Evolutionary conservation across 1,139 yeast genomes (phyloP).

Genomic region (Kurtzmaniella quercitrusa): DNA sequence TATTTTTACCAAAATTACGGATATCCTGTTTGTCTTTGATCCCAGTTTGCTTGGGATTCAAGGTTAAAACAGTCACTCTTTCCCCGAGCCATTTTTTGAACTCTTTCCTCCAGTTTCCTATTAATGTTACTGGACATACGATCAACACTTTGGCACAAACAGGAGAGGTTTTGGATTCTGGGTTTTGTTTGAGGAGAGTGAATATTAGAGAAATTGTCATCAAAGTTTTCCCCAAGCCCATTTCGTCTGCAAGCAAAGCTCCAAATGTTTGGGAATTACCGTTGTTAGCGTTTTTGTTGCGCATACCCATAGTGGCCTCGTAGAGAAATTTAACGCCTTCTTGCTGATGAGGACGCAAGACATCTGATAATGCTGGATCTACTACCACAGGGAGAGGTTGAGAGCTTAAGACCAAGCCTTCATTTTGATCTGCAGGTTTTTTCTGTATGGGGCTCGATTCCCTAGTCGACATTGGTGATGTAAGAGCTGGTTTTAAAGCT

Average conservation of each 20-base stretch:
- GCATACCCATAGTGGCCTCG: slow-evolving; percentile 72
- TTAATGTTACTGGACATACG: slow-evolving; percentile 88
- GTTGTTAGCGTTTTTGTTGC: slow-evolving; percentile 19
- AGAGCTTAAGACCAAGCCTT: slow-evolving; percentile 19
- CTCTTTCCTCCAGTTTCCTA: slow-evolving; percentile 85
- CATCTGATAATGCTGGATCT: slow-evolving; percentile 58
- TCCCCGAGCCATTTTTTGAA: slow-evolving; percentile 89
- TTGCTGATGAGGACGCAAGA: slow-evolving; percentile 75
- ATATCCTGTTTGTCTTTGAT: slow-evolving; percentile 55
- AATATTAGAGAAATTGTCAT: slow-evolving; percentile 81
- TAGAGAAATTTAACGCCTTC: slow-evolving; percentile 81
- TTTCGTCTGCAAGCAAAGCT: slow-evolving; percentile 88
- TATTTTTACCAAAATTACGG: slow-evolving; percentile 57
- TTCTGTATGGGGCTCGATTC: not conserved
- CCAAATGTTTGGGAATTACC: slow-evolving; percentile 40
- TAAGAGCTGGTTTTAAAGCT: not conserved
- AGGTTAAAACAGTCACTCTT: slow-evolving; percentile 54
- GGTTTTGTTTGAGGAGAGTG: slow-evolving; percentile 78
- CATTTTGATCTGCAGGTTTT: slow-evolving; percentile 5
- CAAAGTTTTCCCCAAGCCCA: slow-evolving; percentile 94
- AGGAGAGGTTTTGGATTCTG: slow-evolving; percentile 36
- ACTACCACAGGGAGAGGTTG: slow-evolving; percentile 42
- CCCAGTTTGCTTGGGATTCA: slow-evolving; percentile 42
- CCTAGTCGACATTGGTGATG: not conserved
- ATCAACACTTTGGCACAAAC: slow-evolving; percentile 58